Evolutionary conservation across 495 filamentous ascomycete species (phyloP).

Genomic region (Podospora comata): DNA sequence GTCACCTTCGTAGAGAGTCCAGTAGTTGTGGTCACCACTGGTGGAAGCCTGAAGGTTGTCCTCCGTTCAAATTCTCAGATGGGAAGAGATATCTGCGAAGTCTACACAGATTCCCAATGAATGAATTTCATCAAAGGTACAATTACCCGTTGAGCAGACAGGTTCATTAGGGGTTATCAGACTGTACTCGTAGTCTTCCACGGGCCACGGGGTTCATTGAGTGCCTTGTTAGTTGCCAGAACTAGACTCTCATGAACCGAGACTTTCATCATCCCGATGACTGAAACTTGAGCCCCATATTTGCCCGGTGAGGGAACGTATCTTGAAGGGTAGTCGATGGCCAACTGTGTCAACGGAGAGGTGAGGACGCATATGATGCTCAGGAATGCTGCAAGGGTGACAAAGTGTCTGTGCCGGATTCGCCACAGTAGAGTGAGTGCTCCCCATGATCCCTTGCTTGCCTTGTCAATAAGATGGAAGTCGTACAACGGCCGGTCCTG

Average conservation of each 20-base stretch:
- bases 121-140: neutral
- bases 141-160: neutral
- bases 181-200: neutral
- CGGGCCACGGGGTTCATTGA: neutral
- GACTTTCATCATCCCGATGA: neutral
- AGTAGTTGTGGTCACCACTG: neutral
- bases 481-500: conserved; percentile 38
- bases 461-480: conserved; percentile 44
- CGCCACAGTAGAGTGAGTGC: conserved; percentile 3
- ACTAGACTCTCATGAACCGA: neutral
- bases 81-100: neutral
- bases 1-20: neutral
- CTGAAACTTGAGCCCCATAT: neutral
- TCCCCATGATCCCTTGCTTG: conserved; percentile 26
- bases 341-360: conserved; percentile 13
- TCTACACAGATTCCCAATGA: neutral
- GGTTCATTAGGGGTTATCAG: neutral
- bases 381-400: conserved; percentile 10
- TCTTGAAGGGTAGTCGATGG: conserved; percentile 9
- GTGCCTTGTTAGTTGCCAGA: neutral
- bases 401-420: conserved; percentile 11
- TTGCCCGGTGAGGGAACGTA: neutral
- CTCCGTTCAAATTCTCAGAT: neutral
- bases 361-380: conserved; percentile 7
- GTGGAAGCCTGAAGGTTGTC: neutral